Base-by-base conservation (phyloP, 441 rosid genomes). In the Populus hybrid region DNA sequence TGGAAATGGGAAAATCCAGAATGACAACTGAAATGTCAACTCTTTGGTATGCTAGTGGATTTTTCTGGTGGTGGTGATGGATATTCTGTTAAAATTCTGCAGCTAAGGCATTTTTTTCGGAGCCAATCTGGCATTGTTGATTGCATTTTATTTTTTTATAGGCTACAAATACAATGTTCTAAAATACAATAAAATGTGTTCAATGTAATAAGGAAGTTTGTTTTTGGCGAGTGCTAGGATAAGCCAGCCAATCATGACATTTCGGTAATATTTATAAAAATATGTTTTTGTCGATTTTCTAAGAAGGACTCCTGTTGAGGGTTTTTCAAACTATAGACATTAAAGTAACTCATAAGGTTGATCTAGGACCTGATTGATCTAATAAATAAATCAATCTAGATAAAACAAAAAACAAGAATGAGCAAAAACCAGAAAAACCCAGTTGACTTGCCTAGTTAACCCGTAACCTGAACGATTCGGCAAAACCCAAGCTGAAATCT, bases 381-480 rank as follows among this genome's bases (percentile, higher is more conserved):
- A 3, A 0, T 28, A 28, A 3, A 0, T 28, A 28, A 28, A 28
- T 3, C 3, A 0, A 3, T 28, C 2, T 28, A 3, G 3, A 28
- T 28, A 28, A 28, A 0, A 28, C 2, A 28, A 28, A 28, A 28
- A 28, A 28, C 0, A 3, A 2, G 0, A 3, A 28, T 28, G 0
- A 2, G 30, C 0, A 28, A 28, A 2, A 28, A 28, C 3, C 0
- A 28, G 30, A 3, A 3, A 28, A 28, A 28, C 30, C 30, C 0
- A 3, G 30, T 28, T 28, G 30, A 28, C 30, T 0, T 28, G 0
- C 30, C 30, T 28, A 3, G 30, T 28, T 28, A 28, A 28, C 3
- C 0, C 30, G 0, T 28, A 0, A 28, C 30, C 0, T 3, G 3
- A 0, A 3, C 3, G 3, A 28, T 3, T 0, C 0, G 2, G 3